phyloP scores from a whole-genome alignment of 2,329 filamentous ascomycete genomes.

The Bimuria novae-zelandiae region DNA sequence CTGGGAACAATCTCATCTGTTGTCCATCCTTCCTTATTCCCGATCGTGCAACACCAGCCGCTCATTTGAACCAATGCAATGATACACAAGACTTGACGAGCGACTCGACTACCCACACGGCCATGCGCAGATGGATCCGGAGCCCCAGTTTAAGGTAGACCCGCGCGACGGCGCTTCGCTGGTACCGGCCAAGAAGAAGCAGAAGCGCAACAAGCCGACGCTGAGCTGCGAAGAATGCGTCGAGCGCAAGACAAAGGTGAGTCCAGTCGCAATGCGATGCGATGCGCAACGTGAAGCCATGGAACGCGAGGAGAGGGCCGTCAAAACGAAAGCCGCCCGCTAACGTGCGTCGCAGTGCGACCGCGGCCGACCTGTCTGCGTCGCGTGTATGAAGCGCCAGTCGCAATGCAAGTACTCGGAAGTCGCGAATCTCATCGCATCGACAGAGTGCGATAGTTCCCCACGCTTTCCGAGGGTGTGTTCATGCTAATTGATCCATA shows the following conservation, averaged over 20 bases:
- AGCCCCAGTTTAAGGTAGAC: slow-evolving; percentile 7
- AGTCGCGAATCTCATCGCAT: slow-evolving; percentile 71
- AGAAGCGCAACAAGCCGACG: slow-evolving; percentile 84
- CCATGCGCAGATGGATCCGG: slow-evolving; percentile 9
- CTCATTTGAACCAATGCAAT: slow-evolving; percentile 4
- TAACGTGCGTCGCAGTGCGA: slow-evolving; percentile 64
- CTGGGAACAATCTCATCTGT: slow-evolving; percentile 1
- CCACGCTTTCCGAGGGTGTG: not conserved
- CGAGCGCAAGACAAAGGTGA: slow-evolving; percentile 78
- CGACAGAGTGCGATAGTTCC: slow-evolving; percentile 60
- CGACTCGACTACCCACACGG: not conserved
- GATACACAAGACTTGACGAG: slow-evolving; percentile 4
- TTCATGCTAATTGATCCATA: slow-evolving; percentile 29
- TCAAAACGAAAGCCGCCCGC: not conserved
- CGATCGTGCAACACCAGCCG: slow-evolving; percentile 4
- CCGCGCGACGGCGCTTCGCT: slow-evolving; percentile 14
- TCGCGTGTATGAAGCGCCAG: slow-evolving; percentile 73
- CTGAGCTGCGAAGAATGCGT: slow-evolving; percentile 80
- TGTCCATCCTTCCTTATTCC: slow-evolving; percentile 8
- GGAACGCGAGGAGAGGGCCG: too few species aligned
- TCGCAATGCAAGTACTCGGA: slow-evolving; percentile 76
- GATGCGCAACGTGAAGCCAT: too few species aligned
- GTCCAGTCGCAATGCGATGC: slow-evolving; percentile 22
- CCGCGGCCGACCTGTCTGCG: slow-evolving; percentile 63
- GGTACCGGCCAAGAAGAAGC: slow-evolving; percentile 66